Evolutionary conservation across 2,329 filamentous ascomycete genomes (phyloP).

Genomic region (Hypoxylon rubiginosum): DNA sequence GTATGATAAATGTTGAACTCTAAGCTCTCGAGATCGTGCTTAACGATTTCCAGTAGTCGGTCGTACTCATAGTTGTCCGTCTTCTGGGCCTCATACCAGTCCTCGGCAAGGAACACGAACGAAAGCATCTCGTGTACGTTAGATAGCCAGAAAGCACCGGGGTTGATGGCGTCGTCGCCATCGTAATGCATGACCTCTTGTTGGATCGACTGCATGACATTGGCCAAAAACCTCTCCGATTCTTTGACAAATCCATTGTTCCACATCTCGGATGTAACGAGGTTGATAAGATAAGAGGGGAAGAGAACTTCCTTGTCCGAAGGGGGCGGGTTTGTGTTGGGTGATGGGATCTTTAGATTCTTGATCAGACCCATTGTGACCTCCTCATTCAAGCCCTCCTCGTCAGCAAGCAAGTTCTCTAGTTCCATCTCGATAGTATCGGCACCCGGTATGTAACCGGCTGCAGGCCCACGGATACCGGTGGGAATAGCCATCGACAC

Average conservation of each 20-base stretch:
- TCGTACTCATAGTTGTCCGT: constrained; percentile 99
- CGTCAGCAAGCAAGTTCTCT: constrained; percentile 92
- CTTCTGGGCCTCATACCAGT: constrained; percentile 99
- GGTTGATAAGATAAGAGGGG: constrained; percentile 98
- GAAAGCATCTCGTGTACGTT: constrained; percentile 99
- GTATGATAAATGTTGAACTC: constrained; percentile 99
- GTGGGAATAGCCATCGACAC: constrained; percentile 92
- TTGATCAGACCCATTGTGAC: constrained; percentile 96
- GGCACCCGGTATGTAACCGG: constrained; percentile 82
- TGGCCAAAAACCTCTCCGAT: constrained; percentile 97
- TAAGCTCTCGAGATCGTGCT: constrained; percentile 96
- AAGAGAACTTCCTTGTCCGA: constrained; percentile 99
- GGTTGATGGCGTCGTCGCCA: constrained; percentile 96
- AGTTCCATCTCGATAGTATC: constrained; percentile 97
- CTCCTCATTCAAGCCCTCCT: constrained; percentile 96
- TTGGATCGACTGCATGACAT: constrained; percentile 99
- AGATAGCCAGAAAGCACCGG: constrained; percentile 97
- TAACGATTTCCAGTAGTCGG: constrained; percentile 96
- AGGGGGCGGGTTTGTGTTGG: constrained; percentile 86
- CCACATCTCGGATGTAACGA: constrained; percentile 99
- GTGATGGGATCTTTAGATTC: constrained; percentile 95
- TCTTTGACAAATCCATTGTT: constrained; percentile 99
- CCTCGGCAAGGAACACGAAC: constrained; percentile 98
- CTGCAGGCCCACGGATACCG: constrained; percentile 76
- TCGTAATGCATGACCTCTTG: constrained; percentile 99